Percentiles rank a stretch among this genome's conserved stretches.
These are phyloP conservation scores for Dactylellina leptospora DNA, from an alignment of 2,329 filamentous ascomycete genomes.

Conservation along the genomic window DNA sequence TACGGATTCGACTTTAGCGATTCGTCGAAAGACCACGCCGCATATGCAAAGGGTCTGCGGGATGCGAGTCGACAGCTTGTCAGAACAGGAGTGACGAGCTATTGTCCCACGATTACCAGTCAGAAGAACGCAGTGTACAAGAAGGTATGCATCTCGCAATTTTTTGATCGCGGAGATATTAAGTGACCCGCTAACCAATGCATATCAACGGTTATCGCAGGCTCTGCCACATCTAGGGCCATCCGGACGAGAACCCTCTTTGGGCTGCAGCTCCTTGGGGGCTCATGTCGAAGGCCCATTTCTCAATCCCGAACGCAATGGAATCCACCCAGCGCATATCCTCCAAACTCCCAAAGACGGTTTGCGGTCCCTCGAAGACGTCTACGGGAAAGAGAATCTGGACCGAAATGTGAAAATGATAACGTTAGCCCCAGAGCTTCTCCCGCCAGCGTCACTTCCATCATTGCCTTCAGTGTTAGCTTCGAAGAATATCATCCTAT, in stretches of 20 bases:
- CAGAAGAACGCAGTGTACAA: slow-evolving; percentile 83
- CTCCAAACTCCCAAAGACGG: slow-evolving; percentile 70
- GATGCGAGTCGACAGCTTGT: slow-evolving; percentile 76
- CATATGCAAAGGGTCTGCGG: slow-evolving; percentile 77
- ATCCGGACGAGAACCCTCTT: slow-evolving; percentile 68
- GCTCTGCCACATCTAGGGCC: slow-evolving; percentile 80
- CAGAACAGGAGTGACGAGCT: slow-evolving; percentile 75
- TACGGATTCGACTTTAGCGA: slow-evolving; percentile 80
- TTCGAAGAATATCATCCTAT: slow-evolving; percentile 73
- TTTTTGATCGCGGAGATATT: slow-evolving; percentile 15
- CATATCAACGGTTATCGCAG: slow-evolving; percentile 59
- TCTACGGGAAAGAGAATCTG: slow-evolving; percentile 78
- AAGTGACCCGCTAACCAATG: not conserved
- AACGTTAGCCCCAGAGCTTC: slow-evolving; percentile 84
- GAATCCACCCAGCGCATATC: slow-evolving; percentile 80
- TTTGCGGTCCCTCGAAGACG: slow-evolving; percentile 72
- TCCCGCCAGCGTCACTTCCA: slow-evolving; percentile 70
- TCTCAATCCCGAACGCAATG: slow-evolving; percentile 81
- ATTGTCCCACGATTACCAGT: slow-evolving; percentile 78
- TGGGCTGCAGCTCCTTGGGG: slow-evolving; percentile 85
- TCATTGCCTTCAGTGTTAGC: slow-evolving; percentile 72
- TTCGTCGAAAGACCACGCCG: slow-evolving; percentile 70
- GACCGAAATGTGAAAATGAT: slow-evolving; percentile 75
- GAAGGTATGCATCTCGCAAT: slow-evolving; percentile 64
- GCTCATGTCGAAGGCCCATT: slow-evolving; percentile 94